These are phyloP conservation scores for Plasmodium malariae DNA, from an alignment of 169 alveolate genomes.

Conservation along the genomic window DNA sequence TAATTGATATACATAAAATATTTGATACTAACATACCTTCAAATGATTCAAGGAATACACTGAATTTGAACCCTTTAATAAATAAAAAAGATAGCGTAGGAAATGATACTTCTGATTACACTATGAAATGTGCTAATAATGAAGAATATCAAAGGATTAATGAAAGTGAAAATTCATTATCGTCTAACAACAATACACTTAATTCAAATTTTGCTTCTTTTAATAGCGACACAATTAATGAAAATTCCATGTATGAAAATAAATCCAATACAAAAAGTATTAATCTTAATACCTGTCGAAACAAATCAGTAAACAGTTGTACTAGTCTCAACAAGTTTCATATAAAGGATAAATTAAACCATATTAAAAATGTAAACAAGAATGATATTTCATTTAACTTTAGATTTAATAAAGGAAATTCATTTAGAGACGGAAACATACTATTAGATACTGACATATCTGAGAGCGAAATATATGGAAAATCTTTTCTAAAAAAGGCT, in stretches of 20 bases:
- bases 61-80: not conserved
- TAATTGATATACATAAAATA: constrained; percentile 42
- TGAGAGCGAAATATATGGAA: constrained; percentile 14
- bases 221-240: not conserved
- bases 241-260: not conserved
- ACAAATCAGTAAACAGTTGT: not conserved
- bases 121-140: not conserved
- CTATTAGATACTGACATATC: constrained; percentile 25
- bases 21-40: constrained; percentile 14
- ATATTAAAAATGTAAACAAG: constrained; percentile 46
- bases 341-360: constrained; percentile 48
- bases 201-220: no score
- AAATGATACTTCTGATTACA: not conserved
- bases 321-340: not conserved
- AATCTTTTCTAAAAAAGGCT: not conserved
- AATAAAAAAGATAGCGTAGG: not conserved
- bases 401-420: constrained; percentile 14
- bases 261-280: not conserved
- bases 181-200: no score
- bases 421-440: constrained; percentile 10
- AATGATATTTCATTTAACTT: constrained; percentile 61
- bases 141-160: no score
- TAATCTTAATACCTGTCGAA: not conserved
- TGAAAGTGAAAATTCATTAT: no score
- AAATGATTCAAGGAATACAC: not conserved